phyloP scores from a whole-genome alignment of 768 basidiomycete species.

The Hygrocybe punicea region DNA sequence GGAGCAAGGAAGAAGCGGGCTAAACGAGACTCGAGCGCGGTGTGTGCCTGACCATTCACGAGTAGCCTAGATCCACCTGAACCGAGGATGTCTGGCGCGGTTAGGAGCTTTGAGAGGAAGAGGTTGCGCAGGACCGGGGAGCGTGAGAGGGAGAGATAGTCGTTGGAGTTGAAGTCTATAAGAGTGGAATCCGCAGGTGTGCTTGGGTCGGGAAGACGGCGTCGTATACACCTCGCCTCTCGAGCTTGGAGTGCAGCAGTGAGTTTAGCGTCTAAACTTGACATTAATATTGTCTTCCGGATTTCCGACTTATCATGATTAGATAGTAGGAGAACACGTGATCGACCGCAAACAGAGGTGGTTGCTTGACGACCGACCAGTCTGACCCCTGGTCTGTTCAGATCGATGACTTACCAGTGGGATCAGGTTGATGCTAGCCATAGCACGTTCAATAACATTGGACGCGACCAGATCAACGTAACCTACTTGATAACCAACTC shows the following conservation, averaged over 20 bases:
- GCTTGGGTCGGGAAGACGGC: conserved; percentile 60
- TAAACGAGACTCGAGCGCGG: conserved; percentile 67
- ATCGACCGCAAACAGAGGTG: no score
- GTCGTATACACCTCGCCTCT: conserved; percentile 62
- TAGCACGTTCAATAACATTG: background rate
- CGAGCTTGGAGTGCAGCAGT: conserved; percentile 58
- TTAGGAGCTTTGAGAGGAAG: conserved; percentile 54
- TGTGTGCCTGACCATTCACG: conserved; percentile 70
- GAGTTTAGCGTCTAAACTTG: conserved; percentile 38
- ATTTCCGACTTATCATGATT: no score
- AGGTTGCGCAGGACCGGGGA: conserved; percentile 52
- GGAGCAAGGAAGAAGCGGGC: conserved; percentile 56
- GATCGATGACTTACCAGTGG: no score
- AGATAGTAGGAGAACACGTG: no score
- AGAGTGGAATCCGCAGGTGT: conserved; percentile 35
- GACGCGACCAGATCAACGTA: background rate
- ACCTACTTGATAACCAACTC: background rate
- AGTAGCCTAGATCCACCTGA: conserved; percentile 86
- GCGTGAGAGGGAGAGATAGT: conserved; percentile 80
- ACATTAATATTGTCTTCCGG: no score
- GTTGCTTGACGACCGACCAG: no score
- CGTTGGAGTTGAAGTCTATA: conserved; percentile 84
- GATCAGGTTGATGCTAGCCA: background rate
- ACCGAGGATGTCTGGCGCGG: conserved; percentile 64
- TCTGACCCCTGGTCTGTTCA: no score